Evolutionary conservation across 179 eudicot species (phyloP).

Genomic region (Spinacia oleracea): DNA sequence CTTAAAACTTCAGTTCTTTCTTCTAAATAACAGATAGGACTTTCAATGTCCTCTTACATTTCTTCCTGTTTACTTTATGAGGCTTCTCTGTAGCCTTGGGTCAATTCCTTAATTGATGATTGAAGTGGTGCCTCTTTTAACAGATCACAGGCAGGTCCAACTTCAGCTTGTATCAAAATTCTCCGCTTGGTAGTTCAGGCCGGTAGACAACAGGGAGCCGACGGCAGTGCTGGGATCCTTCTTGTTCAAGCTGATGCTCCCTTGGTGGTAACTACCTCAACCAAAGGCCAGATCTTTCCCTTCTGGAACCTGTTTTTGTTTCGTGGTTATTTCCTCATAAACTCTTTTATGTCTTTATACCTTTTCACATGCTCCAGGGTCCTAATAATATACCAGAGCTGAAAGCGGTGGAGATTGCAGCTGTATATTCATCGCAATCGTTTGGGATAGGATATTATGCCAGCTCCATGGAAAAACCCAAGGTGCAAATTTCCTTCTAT

Average conservation of each 20-base stretch:
- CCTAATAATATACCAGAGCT: slow-evolving; percentile 44
- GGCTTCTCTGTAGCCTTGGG: slow-evolving; percentile 11
- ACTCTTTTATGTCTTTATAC: neutral
- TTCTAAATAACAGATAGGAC: neutral
- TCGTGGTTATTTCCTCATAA: neutral
- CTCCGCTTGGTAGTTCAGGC: slow-evolving; percentile 47
- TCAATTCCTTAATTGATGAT: neutral
- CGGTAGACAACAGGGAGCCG: slow-evolving; percentile 44
- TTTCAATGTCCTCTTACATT: too few species aligned
- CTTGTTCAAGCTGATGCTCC: slow-evolving; percentile 81
- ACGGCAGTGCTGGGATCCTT: slow-evolving; percentile 79
- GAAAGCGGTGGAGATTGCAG: slow-evolving; percentile 83
- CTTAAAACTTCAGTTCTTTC: neutral
- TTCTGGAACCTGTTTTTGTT: neutral
- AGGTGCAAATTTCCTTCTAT: slow-evolving; percentile 43
- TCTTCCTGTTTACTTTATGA: neutral
- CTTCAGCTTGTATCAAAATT: slow-evolving; percentile 77
- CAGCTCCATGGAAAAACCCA: slow-evolving; percentile 83
- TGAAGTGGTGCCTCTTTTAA: neutral
- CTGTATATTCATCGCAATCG: slow-evolving; percentile 71
- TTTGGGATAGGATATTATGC: slow-evolving; percentile 90
- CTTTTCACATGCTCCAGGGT: slow-evolving; percentile 34
- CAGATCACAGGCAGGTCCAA: slow-evolving; percentile 88
- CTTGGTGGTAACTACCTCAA: slow-evolving; percentile 37
- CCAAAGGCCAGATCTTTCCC: neutral